A percentile compares a stretch with the other conserved stretches of the same genome.
These are phyloP conservation scores for Cercospora sojina DNA, from an alignment of 2,329 filamentous ascomycete genomes.

Conservation along the genomic window DNA sequence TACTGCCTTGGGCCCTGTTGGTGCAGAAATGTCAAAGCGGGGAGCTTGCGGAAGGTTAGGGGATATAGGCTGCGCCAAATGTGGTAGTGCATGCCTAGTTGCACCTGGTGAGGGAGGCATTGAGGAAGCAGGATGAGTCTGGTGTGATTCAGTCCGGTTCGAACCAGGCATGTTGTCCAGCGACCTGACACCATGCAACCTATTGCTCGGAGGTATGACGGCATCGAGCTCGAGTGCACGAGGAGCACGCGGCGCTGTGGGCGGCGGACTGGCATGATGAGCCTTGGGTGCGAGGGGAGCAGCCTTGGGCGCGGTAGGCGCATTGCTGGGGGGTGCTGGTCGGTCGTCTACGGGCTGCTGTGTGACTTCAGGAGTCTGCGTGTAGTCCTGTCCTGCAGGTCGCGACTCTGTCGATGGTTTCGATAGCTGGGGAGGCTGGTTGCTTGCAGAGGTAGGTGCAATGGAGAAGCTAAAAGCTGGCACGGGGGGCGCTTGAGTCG, in stretches of 20 bases:
- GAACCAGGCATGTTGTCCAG: conserved; percentile 31
- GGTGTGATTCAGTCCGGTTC: conserved; percentile 7
- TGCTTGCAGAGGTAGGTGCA: conserved; percentile 32
- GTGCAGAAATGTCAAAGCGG: conserved; percentile 32
- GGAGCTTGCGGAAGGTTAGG: conserved; percentile 25
- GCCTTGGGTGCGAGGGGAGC: conserved; percentile 43
- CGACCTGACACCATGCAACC: conserved; percentile 35
- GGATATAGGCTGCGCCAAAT: conserved; percentile 29
- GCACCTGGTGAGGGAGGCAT: conserved; percentile 27
- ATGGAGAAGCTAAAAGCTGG: conserved; percentile 51
- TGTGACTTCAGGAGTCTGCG: conserved; percentile 6
- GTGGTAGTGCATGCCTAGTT: conserved; percentile 25
- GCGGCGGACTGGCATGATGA: conserved; percentile 31
- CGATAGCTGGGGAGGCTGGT: conserved; percentile 19
- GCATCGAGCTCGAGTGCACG: conserved; percentile 34
- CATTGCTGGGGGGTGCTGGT: conserved; percentile 27
- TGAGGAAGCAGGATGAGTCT: conserved; percentile 12
- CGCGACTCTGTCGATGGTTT: conserved; percentile 11
- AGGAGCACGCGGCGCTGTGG: conserved; percentile 36
- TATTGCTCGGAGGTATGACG: conserved; percentile 23
- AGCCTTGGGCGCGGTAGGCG: conserved; percentile 41
- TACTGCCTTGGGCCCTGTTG: conserved; percentile 36
- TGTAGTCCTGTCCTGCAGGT: conserved; percentile 5
- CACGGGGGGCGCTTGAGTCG: conserved; percentile 54
- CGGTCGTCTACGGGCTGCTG: conserved; percentile 19